phyloP scores from a whole-genome alignment of 163 green algal species.

The Scenedesmus sp. region DNA sequence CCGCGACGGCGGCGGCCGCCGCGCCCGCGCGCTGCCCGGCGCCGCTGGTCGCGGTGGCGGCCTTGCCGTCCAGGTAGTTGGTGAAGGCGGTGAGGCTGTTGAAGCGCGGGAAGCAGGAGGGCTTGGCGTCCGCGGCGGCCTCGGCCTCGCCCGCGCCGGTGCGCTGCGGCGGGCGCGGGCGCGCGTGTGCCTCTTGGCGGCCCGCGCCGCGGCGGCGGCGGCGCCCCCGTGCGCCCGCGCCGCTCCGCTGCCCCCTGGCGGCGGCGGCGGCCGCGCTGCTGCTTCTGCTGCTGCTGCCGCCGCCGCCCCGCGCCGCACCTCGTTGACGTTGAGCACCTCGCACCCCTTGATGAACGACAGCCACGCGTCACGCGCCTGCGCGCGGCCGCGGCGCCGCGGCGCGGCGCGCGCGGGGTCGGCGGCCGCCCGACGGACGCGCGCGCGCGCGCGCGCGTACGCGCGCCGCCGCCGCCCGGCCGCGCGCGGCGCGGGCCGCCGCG shows the following conservation, averaged over 20 bases:
- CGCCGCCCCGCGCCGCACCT: constrained; percentile 13
- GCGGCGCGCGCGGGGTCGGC: too few species aligned
- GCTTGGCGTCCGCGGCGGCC: constrained; percentile 18
- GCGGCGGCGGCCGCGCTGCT: neutral
- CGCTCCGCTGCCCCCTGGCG: neutral
- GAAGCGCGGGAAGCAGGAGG: constrained; percentile 43
- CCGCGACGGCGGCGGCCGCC: neutral
- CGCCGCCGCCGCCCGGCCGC: neutral
- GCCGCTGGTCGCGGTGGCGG: neutral
- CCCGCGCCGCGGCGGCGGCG: neutral
- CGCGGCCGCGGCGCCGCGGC: neutral
- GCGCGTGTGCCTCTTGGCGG: too few species aligned
- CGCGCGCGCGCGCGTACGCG: neutral
- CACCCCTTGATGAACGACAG: constrained; percentile 21
- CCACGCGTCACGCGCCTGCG: constrained; percentile 6
- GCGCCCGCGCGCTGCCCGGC: neutral
- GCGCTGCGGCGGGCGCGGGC: constrained; percentile 5
- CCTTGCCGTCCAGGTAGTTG: constrained; percentile 9
- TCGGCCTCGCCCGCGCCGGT: constrained; percentile 40
- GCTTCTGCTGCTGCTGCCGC: constrained; percentile 2
- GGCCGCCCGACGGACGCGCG: too few species aligned
- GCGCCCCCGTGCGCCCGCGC: neutral
- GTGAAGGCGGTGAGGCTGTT: constrained; percentile 24
- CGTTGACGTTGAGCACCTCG: constrained; percentile 45
- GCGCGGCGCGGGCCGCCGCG: too few species aligned